Evolutionary conservation across 2,329 filamentous ascomycete species (phyloP), one percentile per base, ranked within the genome.

Genomic region (Microascus cirrosus): DNA sequence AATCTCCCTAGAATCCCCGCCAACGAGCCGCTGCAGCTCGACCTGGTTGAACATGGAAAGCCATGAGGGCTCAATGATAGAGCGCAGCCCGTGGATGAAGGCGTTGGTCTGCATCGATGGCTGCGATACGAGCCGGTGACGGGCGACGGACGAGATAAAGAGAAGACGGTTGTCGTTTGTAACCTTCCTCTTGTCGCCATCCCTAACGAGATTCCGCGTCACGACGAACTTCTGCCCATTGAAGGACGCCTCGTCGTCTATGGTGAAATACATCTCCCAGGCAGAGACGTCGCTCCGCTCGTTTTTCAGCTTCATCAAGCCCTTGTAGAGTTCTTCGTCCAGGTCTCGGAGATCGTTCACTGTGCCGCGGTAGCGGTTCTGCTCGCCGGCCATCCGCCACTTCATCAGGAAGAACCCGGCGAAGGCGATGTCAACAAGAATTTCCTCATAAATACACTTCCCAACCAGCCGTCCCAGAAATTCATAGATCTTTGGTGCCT

Each of bases 21-120:
- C 90, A 18, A 99, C 88, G 6, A 99, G 84, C 1, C 90, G 94
- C 72, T 97, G 94, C 4, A 99, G 80, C 70, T 99, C 94, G 2
- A 84, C 84, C 69, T 96, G 93, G 70, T 99, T 99, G 77, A 99
- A 99, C 94, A 99, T 97, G 65, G 87, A 91, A 4, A 99, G 80
- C 94, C 94, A 99, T 3, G 84, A 83, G 0, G 93, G 92, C 59
- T 92, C 87, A 62, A 99, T 94, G 67, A 99, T 95, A 62, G 86
- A 80, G 24, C 88, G 84, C 1, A 99, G 82, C 0, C 94, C 94
- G 58, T 84, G 84, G 8, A 99, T 80, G 69, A 99, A 99, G 1
- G 91, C 90, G 24, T 84, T 80, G 0, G 92, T 96, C 67, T 96
- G 91, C n/a, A 78, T 74, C 55, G 81, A 81, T 1, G 90, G 89